Conservation (phyloP, 2,329 filamentous ascomycete genomes). For the Ustulina deusta region DNA sequence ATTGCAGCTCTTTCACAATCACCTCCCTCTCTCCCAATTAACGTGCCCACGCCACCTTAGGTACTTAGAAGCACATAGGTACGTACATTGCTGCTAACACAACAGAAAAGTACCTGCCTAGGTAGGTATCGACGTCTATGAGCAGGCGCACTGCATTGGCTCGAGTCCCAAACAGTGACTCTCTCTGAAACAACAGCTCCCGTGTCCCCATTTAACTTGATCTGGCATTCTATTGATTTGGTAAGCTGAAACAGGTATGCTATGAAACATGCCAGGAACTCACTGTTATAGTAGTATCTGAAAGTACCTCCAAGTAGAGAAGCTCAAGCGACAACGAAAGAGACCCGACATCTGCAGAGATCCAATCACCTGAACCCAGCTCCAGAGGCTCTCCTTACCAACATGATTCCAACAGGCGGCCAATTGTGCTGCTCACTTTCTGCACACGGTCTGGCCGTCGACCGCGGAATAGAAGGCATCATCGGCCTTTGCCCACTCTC, state of each 20-base stretch:
- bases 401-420: background rate
- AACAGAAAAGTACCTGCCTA: background rate
- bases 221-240: background rate
- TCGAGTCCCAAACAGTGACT: background rate
- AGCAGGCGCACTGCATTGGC: background rate
- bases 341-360: background rate
- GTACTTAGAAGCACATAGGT: background rate
- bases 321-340: background rate
- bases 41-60: background rate
- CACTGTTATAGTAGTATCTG: background rate
- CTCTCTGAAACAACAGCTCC: background rate
- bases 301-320: background rate
- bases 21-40: background rate
- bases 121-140: background rate
- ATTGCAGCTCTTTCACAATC: background rate
- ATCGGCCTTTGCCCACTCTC: conserved; percentile 29
- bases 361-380: background rate
- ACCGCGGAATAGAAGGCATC: conserved; percentile 33
- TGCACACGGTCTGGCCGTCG: conserved; percentile 38
- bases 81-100: background rate
- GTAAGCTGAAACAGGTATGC: background rate
- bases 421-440: conserved; percentile 18
- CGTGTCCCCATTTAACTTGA: too few relatives aligned
- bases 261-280: background rate
- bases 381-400: background rate